Evolutionary conservation across 2,329 filamentous ascomycete genomes (phyloP).

Genomic region (Didymella segeticola): DNA sequence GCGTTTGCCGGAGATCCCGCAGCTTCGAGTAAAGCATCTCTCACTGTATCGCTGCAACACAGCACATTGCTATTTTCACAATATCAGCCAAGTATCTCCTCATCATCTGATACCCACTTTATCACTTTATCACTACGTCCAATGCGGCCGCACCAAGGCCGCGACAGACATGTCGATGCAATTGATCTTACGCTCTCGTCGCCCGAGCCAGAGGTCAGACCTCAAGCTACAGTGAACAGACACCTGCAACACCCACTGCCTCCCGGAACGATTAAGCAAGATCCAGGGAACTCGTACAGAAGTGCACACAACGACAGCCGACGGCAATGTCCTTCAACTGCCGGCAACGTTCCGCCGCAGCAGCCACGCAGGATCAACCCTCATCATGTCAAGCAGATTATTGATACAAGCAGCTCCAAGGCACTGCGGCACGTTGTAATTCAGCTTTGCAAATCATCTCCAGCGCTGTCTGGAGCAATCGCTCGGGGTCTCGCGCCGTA

Average conservation of each 20-base stretch:
- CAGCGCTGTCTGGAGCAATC: constrained; percentile 42
- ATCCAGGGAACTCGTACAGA: constrained; percentile 3
- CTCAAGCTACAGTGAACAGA: constrained; percentile 4
- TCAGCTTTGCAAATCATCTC: constrained; percentile 40
- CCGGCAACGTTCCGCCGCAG: constrained; percentile 3
- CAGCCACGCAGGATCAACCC: constrained; percentile 27
- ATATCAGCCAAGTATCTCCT: background rate
- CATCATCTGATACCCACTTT: background rate
- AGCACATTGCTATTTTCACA: background rate
- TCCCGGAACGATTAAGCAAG: constrained; percentile 12
- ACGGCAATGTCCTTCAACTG: constrained; percentile 7
- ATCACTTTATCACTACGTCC: background rate
- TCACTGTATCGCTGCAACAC: background rate
- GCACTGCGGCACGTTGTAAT: constrained; percentile 32
- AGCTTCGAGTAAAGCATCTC: background rate
- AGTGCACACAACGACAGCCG: constrained; percentile 1
- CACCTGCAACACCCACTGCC: constrained; percentile 19
- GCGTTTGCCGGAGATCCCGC: background rate
- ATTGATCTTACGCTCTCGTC: constrained; percentile 37
- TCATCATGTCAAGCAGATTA: constrained; percentile 37
- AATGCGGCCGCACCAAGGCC: constrained; percentile 6
- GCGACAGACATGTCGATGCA: constrained; percentile 17
- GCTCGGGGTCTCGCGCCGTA: constrained; percentile 41
- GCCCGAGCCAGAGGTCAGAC: constrained; percentile 26
- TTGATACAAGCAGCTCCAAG: constrained; percentile 29